Base-by-base conservation (phyloP, 1,139 yeast genomes). In the Blastobotrys aristatus region DNA sequence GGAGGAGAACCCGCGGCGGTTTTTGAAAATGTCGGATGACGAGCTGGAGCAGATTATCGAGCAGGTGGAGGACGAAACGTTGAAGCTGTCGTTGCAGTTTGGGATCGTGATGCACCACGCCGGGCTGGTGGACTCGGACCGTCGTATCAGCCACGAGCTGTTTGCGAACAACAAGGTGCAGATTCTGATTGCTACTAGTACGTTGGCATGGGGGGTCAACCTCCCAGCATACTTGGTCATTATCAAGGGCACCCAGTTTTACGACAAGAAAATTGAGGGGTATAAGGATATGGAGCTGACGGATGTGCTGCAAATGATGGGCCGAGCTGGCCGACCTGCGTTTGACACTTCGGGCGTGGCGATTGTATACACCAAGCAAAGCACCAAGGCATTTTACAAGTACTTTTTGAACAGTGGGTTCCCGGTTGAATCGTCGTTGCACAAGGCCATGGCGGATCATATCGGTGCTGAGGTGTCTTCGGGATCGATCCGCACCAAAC, bases 41-140 rank as follows among this genome's bases (percentile, higher is more conserved):
- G 97, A 92, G 62, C 69, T 92, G 39, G 80, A 76, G 50, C 73
- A 70, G n/a, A 73, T 81, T 29, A 63, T 88, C 43, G 69, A 73
- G 0, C 73, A 74, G 48, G 96, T 92, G 7, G 83, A 87, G 53
- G 98, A 94, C 66, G 97, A 92, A 33, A 89, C 97, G 1, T 73
- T 94, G 49, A 79, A 79, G 57, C 68, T 92, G 41, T 77, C 97
- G 0, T 69, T 94, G 51, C 97, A 90, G 61, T 94, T 90, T 66
- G 98, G 98, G 51, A 90, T 94, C 67, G 99, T 96, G 0, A 73
- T 92, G 46, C 98, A 92, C 71, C 99, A 92, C 73, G 98, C 99
- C 37, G 98, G 99, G 66, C 73, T 92, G 48, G 95, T 88, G 17
- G 96, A 89, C 56, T 76, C 84, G 37, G 99, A 92, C 64, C 79